These are phyloP conservation scores for Hansenula lynferdii DNA, from an alignment of 1,139 yeast genomes.

Conservation along the genomic window DNA sequence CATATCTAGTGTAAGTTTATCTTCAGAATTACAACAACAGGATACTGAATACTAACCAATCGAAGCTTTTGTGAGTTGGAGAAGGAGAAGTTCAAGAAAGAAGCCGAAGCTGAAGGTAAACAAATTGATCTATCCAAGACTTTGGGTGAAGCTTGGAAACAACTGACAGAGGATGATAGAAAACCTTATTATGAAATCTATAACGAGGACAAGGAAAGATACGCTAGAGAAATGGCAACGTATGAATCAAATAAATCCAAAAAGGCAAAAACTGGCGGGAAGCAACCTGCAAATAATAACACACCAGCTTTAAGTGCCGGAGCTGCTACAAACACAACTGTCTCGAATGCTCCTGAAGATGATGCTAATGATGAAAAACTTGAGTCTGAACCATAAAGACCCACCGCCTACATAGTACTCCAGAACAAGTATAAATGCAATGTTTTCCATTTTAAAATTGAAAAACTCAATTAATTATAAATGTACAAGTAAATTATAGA, in stretches of 20 bases:
- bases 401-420: too few relatives aligned
- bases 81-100: conserved; percentile 64
- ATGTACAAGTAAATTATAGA: too few relatives aligned
- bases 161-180: conserved; percentile 61
- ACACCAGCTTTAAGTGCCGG: neutral
- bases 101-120: conserved; percentile 45
- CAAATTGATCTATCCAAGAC: conserved; percentile 65
- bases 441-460: too few relatives aligned
- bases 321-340: neutral
- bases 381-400: too few relatives aligned
- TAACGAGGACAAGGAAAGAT: conserved; percentile 76
- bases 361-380: too few relatives aligned
- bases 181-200: conserved; percentile 73
- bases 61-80: conserved; percentile 70
- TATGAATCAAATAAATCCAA: conserved; percentile 36
- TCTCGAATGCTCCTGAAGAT: too few relatives aligned
- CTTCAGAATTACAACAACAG: neutral
- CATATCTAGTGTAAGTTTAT: conserved; percentile 51
- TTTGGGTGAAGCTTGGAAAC: conserved; percentile 85
- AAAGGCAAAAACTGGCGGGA: neutral
- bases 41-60: conserved; percentile 5
- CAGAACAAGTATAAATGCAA: too few relatives aligned
- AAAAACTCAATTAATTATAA: too few relatives aligned
- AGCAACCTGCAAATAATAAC: neutral
- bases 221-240: conserved; percentile 65